Base-by-base conservation (phyloP, 192 early-diverging fungal genomes). In the Cladochytrium replicatum region DNA sequence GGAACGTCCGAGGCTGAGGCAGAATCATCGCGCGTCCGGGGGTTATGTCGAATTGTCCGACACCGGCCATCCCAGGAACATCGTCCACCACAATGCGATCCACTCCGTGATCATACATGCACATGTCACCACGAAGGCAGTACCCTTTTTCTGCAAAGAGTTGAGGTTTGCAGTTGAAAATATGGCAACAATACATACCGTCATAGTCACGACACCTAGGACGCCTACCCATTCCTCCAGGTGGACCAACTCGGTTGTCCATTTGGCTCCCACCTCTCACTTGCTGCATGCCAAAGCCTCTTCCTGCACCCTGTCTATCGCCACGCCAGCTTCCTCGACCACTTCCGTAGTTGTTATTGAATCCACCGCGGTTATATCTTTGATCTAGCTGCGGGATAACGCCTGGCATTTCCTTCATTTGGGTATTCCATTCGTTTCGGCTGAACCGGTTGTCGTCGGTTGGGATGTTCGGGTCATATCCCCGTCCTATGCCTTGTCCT, bases 91-190 rank as follows among this genome's bases (percentile, higher is more conserved):
- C 68, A 30, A 84, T 87, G 46, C 71, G 65, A 57, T 84, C 78
- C 17, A 68, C 64, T 3, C 80, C 77, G 50, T 90, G 88, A 62
- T 86, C 84, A 55, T 71, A 90, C 0, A 77, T 82, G 47, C 88
- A 90, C 39, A 74, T 54, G 29, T 88, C 80, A n/a, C 87, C 88
- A 38, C 85, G 77, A 54, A 85, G 68, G 54, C 88, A 90, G 44
- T 68, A 81, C 26, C 88, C 88, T 48, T 77, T 76, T 41, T 87
- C 87, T 90, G 50, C n/a, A n/a, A n/a, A n/a, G n/a, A n/a, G n/a
- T n/a, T n/a, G 44, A 37, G 6, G 23, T 31, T 6, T 46, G 3
- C 30, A 17, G 25, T 0, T 53, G 29, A 26, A 44, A 13, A 43
- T 46, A 4, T 32, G 29, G 28, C 23, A 46, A 56, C 11, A 23